Evolutionary conservation across 2,329 filamentous ascomycete species (phyloP).

Genomic region (Fusarium dimerum): DNA sequence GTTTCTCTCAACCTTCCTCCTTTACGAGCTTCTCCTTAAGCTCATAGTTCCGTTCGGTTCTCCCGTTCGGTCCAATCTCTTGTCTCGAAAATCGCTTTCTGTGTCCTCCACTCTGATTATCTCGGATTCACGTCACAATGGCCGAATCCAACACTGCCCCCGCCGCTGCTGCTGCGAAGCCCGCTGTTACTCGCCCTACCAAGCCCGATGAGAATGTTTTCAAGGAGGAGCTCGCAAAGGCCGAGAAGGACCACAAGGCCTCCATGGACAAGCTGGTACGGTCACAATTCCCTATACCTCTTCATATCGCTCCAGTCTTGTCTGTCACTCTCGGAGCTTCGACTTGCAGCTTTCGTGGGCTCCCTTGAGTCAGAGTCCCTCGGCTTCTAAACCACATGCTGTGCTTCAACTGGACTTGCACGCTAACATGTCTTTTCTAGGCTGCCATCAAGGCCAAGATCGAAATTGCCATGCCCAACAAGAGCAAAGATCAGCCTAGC

Average conservation of each 20-base stretch:
- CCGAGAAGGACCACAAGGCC: constrained; percentile 83
- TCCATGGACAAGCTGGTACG: constrained; percentile 63
- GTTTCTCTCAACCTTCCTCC: constrained; percentile 13
- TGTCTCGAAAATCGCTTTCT: constrained; percentile 8
- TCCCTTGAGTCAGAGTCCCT: too few species aligned
- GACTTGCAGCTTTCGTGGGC: too few species aligned
- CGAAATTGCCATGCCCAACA: constrained; percentile 74
- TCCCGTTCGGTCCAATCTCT: constrained; percentile 9
- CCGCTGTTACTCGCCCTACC: constrained; percentile 63
- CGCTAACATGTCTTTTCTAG: constrained; percentile 47
- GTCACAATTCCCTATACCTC: constrained; percentile 13
- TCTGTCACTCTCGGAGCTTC: too few species aligned
- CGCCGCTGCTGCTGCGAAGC: constrained; percentile 42
- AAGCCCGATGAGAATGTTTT: constrained; percentile 86
- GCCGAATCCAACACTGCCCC: constrained; percentile 48
- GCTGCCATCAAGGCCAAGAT: constrained; percentile 87
- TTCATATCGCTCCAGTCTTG: not conserved
- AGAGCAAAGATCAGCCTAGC: constrained; percentile 75
- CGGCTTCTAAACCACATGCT: not conserved
- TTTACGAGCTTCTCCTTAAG: constrained; percentile 10
- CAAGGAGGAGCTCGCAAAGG: constrained; percentile 75
- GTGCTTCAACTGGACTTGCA: constrained; percentile 7
- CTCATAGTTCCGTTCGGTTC: constrained; percentile 21
- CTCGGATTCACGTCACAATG: constrained; percentile 40
- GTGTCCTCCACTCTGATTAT: constrained; percentile 30